These are phyloP conservation scores for Achaetomiella virescens DNA, from an alignment of 495 filamentous ascomycete species.

Conservation along the genomic window DNA sequence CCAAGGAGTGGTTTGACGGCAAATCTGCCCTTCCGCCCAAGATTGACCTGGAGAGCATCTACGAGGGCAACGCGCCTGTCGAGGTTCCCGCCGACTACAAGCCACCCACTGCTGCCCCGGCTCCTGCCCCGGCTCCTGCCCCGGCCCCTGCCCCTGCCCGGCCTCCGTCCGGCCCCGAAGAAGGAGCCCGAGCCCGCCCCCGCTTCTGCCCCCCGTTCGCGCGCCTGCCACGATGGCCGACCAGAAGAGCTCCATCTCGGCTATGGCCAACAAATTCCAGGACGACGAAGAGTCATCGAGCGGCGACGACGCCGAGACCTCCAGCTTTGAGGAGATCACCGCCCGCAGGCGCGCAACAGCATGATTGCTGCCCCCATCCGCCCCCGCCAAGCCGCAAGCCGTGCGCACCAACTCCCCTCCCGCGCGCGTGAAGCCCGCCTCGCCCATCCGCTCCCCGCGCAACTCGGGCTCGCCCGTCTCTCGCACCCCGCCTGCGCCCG, in stretches of 20 bases:
- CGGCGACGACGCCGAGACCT: constrained; percentile 58
- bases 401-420: constrained; percentile 24
- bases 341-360: constrained; percentile 40
- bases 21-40: constrained; percentile 79
- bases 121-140: constrained; percentile 44
- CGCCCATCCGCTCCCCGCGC: constrained; percentile 28
- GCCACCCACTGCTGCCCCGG: constrained; percentile 45
- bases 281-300: constrained; percentile 59
- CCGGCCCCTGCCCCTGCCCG: too few relatives aligned
- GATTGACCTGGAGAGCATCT: constrained; percentile 87
- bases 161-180: constrained; percentile 48
- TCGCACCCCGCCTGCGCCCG: constrained; percentile 8
- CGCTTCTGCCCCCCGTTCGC: constrained; percentile 35
- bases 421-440: constrained; percentile 28
- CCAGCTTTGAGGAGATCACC: constrained; percentile 79
- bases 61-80: constrained; percentile 70
- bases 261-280: constrained; percentile 76
- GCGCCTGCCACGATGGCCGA: constrained; percentile 68
- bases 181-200: constrained; percentile 50
- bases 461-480: constrained; percentile 19
- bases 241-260: constrained; percentile 77
- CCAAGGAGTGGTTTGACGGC: constrained; percentile 78
- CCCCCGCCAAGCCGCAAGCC: constrained; percentile 24
- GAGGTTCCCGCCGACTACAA: constrained; percentile 68
- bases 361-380: constrained; percentile 14